phyloP scores from a whole-genome alignment of 2,329 filamentous ascomycete genomes.

The Cordyceps javanica region DNA sequence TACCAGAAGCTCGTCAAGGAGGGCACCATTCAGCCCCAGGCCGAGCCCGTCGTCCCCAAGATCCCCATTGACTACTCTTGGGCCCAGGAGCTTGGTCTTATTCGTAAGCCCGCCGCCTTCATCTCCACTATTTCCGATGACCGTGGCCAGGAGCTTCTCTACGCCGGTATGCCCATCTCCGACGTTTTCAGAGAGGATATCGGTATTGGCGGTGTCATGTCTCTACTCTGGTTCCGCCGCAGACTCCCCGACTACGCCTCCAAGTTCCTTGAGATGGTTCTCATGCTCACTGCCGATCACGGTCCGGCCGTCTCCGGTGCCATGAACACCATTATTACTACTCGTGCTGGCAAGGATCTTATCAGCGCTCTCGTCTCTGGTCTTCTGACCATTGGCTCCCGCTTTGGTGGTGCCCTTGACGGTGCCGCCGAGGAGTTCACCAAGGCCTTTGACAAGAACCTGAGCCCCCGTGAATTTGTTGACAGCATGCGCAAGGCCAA shows the following conservation, averaged over 20 bases:
- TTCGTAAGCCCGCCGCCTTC: constrained; percentile 99
- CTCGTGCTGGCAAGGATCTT: constrained; percentile 96
- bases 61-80: constrained; percentile 99
- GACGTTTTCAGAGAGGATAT: constrained; percentile 99
- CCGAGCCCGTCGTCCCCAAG: constrained; percentile 93
- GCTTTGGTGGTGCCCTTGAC: constrained; percentile 97
- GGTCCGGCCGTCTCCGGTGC: constrained; percentile 97
- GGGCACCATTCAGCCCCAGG: constrained; percentile 76
- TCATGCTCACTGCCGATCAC: constrained; percentile 99
- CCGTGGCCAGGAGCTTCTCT: constrained; percentile 97
- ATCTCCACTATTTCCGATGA: constrained; percentile 99
- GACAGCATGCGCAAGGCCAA: constrained; percentile 99
- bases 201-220: constrained; percentile 99
- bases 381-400: constrained; percentile 95
- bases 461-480: constrained; percentile 97
- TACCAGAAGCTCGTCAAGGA: constrained; percentile 84
- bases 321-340: constrained; percentile 99
- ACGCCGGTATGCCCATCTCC: constrained; percentile 99
- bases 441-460: constrained; percentile 95
- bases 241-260: constrained; percentile 92
- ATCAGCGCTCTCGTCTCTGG: constrained; percentile 93
- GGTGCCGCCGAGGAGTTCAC: constrained; percentile 98
- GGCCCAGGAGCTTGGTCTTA: constrained; percentile 98
- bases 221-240: constrained; percentile 98
- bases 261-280: constrained; percentile 99